phyloP scores from a whole-genome alignment of 495 filamentous ascomycete species.

The Daldinia grandis region DNA sequence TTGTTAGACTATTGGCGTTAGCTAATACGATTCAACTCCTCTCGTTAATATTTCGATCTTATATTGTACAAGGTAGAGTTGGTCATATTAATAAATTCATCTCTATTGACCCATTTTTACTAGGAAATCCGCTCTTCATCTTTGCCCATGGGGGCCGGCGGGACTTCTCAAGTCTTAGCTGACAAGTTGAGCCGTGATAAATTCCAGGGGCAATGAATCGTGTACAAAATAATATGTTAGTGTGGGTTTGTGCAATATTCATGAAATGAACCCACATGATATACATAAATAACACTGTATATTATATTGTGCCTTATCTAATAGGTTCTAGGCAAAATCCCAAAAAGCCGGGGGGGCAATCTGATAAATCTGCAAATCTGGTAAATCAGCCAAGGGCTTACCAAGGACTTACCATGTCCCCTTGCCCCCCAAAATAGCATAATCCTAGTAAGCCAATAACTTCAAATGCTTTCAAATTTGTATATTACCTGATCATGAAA shows the following conservation, averaged over 20 bases:
- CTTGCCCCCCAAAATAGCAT: background rate
- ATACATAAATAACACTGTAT: slow-evolving; percentile 1
- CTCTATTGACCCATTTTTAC: background rate
- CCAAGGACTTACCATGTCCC: background rate
- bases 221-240: slow-evolving; percentile 2
- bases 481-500: background rate
- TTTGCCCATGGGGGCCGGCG: slow-evolving; percentile 1
- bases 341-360: background rate
- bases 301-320: slow-evolving; percentile 1
- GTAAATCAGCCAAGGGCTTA: background rate
- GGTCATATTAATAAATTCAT: background rate
- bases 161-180: slow-evolving; percentile 3
- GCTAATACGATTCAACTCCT: background rate
- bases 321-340: background rate
- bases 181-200: slow-evolving; percentile 10
- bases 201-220: slow-evolving; percentile 26
- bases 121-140: background rate
- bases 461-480: background rate
- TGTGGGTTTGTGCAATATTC: slow-evolving; percentile 4
- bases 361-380: background rate
- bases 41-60: background rate
- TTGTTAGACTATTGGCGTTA: background rate
- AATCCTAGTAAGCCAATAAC: slow-evolving; percentile 1
- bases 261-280: background rate
- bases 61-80: background rate